Conservation (phyloP, 352 stramenopile species). For the Phytophthora hibernalis region DNA sequence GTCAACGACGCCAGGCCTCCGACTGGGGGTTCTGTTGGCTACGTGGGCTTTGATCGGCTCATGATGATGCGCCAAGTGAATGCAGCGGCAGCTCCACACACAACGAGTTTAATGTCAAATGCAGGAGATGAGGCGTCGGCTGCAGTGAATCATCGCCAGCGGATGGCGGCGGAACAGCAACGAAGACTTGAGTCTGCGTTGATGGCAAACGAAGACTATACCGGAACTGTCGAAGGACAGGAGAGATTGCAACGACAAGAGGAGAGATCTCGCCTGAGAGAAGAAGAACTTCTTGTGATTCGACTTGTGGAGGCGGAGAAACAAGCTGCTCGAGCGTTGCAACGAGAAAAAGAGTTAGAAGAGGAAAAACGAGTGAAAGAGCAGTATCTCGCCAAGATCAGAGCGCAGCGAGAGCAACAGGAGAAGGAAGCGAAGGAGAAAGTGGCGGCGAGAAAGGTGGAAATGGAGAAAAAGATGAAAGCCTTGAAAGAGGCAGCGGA, state of each 20-base stretch:
- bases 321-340: slow-evolving; percentile 30
- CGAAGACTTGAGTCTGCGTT: slow-evolving; percentile 51
- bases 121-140: slow-evolving; percentile 51
- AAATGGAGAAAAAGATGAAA: slow-evolving; percentile 64
- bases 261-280: slow-evolving; percentile 59
- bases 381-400: slow-evolving; percentile 61
- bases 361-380: slow-evolving; percentile 57
- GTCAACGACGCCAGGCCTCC: slow-evolving; percentile 30
- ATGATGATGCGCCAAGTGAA: slow-evolving; percentile 67
- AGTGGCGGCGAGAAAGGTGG: slow-evolving; percentile 44
- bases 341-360: slow-evolving; percentile 48
- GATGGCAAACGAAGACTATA: slow-evolving; percentile 75
- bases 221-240: slow-evolving; percentile 54
- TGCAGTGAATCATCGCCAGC: slow-evolving; percentile 68
- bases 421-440: slow-evolving; percentile 52
- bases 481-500: slow-evolving; percentile 71
- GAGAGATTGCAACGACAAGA: slow-evolving; percentile 57
- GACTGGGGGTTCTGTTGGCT: slow-evolving; percentile 16
- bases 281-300: slow-evolving; percentile 62
- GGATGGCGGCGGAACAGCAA: slow-evolving; percentile 57
- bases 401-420: slow-evolving; percentile 49
- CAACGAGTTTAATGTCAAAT: background rate
- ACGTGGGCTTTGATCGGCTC: slow-evolving; percentile 51
- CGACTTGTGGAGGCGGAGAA: slow-evolving; percentile 54
- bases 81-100: slow-evolving; percentile 27